Conservation (phyloP, 2,329 filamentous ascomycete species). For the Aspergillus calidoustus region DNA sequence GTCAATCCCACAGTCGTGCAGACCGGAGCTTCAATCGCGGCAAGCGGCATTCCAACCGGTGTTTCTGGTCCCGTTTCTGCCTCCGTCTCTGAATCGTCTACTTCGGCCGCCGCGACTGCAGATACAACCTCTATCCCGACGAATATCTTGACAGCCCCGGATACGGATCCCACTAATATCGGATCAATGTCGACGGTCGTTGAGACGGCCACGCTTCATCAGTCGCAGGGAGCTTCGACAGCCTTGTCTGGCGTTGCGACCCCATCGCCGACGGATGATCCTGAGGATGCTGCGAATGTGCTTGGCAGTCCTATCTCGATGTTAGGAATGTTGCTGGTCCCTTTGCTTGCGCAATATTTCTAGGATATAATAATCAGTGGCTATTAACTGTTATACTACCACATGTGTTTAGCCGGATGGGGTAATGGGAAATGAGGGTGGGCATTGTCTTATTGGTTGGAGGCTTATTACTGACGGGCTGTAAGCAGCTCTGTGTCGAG, state of each 20-base stretch:
- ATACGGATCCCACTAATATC: constrained; percentile 22
- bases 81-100: not conserved
- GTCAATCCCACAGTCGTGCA: constrained; percentile 12
- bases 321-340: constrained; percentile 23
- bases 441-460: not conserved
- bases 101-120: not conserved
- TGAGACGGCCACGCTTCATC: not conserved
- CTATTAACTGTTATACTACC: not conserved
- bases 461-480: not conserved
- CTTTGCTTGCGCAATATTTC: constrained; percentile 5
- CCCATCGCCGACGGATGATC: constrained; percentile 21
- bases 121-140: constrained; percentile 12
- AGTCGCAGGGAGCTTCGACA: not conserved
- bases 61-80: not conserved
- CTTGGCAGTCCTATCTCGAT: constrained; percentile 16
- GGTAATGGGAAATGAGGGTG: not conserved
- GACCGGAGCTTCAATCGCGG: constrained; percentile 18
- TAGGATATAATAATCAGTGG: not conserved
- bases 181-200: constrained; percentile 1
- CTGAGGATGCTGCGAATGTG: constrained; percentile 8
- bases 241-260: not conserved
- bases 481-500: not conserved
- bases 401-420: not conserved
- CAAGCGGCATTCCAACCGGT: not conserved
- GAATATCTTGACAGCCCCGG: constrained; percentile 25